Conservation (phyloP, 148 eudicot species). For the Vaccinium macrocarpon region DNA sequence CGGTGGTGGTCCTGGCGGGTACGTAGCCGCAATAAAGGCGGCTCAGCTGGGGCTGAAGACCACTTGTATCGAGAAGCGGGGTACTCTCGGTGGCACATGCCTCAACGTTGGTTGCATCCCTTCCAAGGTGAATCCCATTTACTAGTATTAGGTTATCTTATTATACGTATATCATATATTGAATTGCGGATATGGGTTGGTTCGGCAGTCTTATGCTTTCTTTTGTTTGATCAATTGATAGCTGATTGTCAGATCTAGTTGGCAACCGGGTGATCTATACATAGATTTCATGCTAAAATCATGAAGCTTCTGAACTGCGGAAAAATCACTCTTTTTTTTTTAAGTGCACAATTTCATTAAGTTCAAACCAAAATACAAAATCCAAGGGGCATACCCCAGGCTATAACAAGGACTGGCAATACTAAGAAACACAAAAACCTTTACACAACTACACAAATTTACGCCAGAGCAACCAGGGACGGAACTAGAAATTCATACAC, state of each 20-base stretch:
- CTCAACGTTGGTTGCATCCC: slow-evolving; percentile 97
- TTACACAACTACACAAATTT: too few relatives aligned
- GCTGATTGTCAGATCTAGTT: background rate
- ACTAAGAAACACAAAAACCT: too few relatives aligned
- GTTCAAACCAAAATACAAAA: too few relatives aligned
- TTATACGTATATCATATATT: background rate
- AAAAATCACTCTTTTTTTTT: too few relatives aligned
- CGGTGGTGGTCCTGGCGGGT: slow-evolving; percentile 96
- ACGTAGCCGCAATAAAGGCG: slow-evolving; percentile 94
- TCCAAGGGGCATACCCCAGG: too few relatives aligned
- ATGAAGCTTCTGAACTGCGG: background rate
- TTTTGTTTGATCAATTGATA: background rate
- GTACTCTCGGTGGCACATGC: slow-evolving; percentile 88
- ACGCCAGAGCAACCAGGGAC: too few relatives aligned
- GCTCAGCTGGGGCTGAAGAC: slow-evolving; percentile 92
- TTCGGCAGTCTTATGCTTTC: background rate
- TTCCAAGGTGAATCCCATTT: slow-evolving; percentile 57
- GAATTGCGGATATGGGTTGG: background rate
- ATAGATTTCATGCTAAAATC: background rate
- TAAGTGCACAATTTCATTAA: too few relatives aligned
- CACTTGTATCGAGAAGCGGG: slow-evolving; percentile 93
- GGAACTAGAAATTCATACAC: too few relatives aligned
- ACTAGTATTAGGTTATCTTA: background rate
- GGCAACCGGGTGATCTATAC: too few relatives aligned
- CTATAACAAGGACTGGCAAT: too few relatives aligned